Conservation (phyloP, 768 basidiomycete species). For the Lyophyllum decastes region DNA sequence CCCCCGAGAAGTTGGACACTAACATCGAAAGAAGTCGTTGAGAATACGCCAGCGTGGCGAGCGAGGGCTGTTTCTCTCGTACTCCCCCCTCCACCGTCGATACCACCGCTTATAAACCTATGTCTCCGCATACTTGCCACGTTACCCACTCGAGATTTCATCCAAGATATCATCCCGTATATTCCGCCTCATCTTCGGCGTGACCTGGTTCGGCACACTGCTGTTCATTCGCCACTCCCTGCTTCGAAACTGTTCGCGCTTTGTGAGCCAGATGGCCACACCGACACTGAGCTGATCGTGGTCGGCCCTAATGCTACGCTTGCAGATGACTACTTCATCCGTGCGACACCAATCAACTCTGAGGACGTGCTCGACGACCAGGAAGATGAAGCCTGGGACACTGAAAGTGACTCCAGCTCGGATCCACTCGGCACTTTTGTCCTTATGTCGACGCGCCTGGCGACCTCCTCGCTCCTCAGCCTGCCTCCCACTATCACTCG, state of each 20-base stretch:
- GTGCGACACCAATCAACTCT: constrained; percentile 3
- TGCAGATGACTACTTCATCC: constrained; percentile 43
- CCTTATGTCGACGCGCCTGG: constrained; percentile 50
- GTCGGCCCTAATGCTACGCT: constrained; percentile 54
- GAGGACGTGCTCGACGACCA: neutral
- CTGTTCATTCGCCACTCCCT: constrained; percentile 58
- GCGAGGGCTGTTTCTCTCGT: constrained; percentile 55
- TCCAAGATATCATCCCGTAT: constrained; percentile 44
- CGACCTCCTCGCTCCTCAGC: constrained; percentile 43
- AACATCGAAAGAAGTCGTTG: constrained; percentile 27
- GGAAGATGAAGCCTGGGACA: constrained; percentile 44
- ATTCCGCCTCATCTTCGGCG: constrained; percentile 63
- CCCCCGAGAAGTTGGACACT: constrained; percentile 63
- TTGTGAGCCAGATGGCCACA: constrained; percentile 50
- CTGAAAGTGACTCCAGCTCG: constrained; percentile 31
- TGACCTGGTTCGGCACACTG: constrained; percentile 57
- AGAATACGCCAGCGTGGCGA: constrained; percentile 47
- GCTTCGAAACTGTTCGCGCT: constrained; percentile 50
- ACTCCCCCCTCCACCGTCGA: constrained; percentile 32
- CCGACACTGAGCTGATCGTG: constrained; percentile 65
- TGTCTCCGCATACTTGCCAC: constrained; percentile 54
- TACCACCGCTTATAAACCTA: constrained; percentile 57
- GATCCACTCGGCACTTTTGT: constrained; percentile 47
- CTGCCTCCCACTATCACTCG: constrained; percentile 68
- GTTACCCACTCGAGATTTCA: constrained; percentile 40